These are phyloP conservation scores for Chloris gayana DNA, from an alignment of 176 grass and related monocot genomes.

Conservation along the genomic window DNA sequence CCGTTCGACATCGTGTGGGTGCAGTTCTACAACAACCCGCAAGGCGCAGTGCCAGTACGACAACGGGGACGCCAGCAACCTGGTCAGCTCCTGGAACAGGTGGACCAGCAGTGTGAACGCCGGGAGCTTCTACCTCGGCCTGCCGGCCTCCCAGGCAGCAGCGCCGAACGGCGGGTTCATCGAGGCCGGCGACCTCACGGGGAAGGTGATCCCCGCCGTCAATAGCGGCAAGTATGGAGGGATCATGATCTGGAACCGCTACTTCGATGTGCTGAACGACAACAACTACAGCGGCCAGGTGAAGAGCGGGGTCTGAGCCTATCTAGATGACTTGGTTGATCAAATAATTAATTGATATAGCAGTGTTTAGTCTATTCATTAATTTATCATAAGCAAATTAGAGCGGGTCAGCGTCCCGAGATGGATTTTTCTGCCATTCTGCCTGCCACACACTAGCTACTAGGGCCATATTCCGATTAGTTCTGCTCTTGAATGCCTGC, in stretches of 20 bases:
- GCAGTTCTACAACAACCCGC: conserved; percentile 61
- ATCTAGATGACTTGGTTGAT: too few relatives aligned
- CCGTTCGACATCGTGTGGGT: conserved; percentile 62
- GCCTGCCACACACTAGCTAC: not conserved
- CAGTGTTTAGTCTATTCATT: not conserved
- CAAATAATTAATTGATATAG: not conserved
- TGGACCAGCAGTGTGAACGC: conserved; percentile 55
- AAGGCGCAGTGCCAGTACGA: conserved; percentile 41
- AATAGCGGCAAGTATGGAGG: conserved; percentile 45
- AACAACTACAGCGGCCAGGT: conserved; percentile 56
- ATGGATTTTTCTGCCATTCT: not conserved
- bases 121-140: conserved; percentile 56
- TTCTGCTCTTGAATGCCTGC: not conserved
- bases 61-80: conserved; percentile 25
- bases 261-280: conserved; percentile 25
- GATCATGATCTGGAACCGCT: conserved; percentile 74
- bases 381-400: not conserved
- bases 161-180: conserved; percentile 55
- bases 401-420: not conserved
- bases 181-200: conserved; percentile 24
- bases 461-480: not conserved
- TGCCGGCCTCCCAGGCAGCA: conserved; percentile 43
- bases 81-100: conserved; percentile 47
- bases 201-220: conserved; percentile 47
- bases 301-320: conserved; percentile 24